Percentiles rank a stretch among this genome's conserved stretches.
Conservation (phyloP, 306 rosid genomes). For the Ormosia emarginata region DNA sequence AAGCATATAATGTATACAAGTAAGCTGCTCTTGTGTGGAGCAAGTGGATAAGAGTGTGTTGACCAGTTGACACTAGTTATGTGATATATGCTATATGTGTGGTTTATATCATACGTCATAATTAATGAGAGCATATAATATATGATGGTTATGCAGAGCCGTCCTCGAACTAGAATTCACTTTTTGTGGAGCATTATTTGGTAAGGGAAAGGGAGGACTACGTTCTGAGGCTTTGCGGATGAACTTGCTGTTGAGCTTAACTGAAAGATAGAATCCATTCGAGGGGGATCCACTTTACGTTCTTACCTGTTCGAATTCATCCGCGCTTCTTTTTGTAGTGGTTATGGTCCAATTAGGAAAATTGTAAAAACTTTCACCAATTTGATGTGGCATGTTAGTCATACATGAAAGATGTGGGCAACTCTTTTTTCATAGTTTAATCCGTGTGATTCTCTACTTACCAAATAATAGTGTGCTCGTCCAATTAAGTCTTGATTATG, state of each 20-base stretch:
- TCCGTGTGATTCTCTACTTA: too few relatives aligned
- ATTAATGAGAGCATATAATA: too few relatives aligned
- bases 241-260: not conserved
- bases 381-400: too few relatives aligned
- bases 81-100: not conserved
- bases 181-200: not conserved
- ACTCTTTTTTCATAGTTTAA: too few relatives aligned
- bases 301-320: not conserved
- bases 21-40: not conserved
- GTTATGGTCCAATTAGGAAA: not conserved
- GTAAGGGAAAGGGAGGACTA: too few relatives aligned
- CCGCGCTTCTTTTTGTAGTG: not conserved
- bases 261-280: not conserved
- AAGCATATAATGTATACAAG: constrained; percentile 11
- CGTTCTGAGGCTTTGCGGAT: not conserved
- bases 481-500: too few relatives aligned
- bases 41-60: constrained; percentile 2
- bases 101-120: not conserved
- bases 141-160: not conserved
- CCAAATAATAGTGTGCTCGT: too few relatives aligned
- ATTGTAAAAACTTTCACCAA: too few relatives aligned
- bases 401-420: too few relatives aligned
- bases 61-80: not conserved
- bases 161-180: not conserved
- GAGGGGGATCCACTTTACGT: not conserved